Evolutionary conservation across 2,329 filamentous ascomycete species (phyloP), one percentile per base, ranked within the genome.

Genomic region (Fusarium subtropicale): DNA sequence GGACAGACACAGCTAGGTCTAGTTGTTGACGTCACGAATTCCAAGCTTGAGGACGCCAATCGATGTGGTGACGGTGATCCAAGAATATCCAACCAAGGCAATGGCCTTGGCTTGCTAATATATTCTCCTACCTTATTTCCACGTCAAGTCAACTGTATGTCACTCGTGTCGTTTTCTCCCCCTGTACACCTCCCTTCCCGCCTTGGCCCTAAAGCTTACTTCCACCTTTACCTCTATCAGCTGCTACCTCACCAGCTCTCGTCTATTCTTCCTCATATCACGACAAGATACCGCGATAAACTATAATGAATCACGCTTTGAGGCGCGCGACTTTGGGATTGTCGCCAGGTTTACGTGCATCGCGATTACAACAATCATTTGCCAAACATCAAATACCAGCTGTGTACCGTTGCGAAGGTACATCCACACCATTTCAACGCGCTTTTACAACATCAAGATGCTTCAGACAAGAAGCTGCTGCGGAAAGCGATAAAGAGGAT

Each of bases 401-500:
- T 13, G 42, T 64, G 10, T 62, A 57, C 31, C 52, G 53, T 31
- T 61, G 56, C 30, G 48, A 58, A 31, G 30, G 41, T 2, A 28
- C 18, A 11, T 45, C 48, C 3, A 50, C 28, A 18, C 30, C 38
- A 2, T 56, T 68, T 11, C 30, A 30, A 33, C 72, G 74, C 53
- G 22, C 58, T 18, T 74, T 76, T 26, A 69, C 72, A 8, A 67
- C 60, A 12, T 74, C 75, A 7, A 47, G n/a, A 59, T 45, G 41
- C 9, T 52, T 58, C 5, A 50, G 28, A 1, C 65, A 71, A n/a
- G 71, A 73, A 2, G 64, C 62, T 26, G 20, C 52, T 11, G 38
- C 22, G 6, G 46, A 45, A 18, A 26, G 33, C 3, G 38, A 34
- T 5, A 3, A 24, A 3, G 60, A 69, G 2, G 41, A 57, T 7